Evolutionary conservation across 768 basidiomycete species (phyloP).

Genomic region (Calocybe indica): DNA sequence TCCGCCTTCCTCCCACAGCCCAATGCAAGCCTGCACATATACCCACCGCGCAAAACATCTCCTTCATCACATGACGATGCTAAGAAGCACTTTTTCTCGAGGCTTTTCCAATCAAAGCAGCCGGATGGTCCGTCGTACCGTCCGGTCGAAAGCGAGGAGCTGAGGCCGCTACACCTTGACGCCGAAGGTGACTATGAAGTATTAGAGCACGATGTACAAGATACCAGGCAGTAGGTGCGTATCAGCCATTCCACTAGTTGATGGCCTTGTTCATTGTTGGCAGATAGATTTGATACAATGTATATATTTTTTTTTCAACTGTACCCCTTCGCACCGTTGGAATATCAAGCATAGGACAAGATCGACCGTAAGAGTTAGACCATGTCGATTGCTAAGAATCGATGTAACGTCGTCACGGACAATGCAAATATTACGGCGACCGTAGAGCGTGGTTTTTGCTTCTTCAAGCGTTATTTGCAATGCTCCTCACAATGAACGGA

Average conservation of each 20-base stretch:
- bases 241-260: background rate
- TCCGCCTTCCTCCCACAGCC: conserved; percentile 2
- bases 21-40: background rate
- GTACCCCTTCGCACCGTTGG: no score
- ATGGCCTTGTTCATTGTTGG: no score
- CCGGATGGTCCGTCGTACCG: conserved; percentile 4
- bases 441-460: no score
- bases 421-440: no score
- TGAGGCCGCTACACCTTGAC: conserved; percentile 7
- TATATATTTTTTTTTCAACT: no score
- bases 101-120: conserved; percentile 5
- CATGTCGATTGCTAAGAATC: background rate
- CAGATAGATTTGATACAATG: no score
- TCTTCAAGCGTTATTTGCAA: no score
- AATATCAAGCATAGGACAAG: no score
- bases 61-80: background rate
- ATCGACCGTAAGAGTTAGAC: no score
- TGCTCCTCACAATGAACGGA: no score
- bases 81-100: conserved; percentile 6
- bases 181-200: conserved; percentile 1
- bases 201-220: background rate
- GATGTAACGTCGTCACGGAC: no score
- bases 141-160: conserved; percentile 11
- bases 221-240: background rate
- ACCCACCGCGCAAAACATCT: conserved; percentile 7